Conservation (phyloP, 2,329 filamentous ascomycete genomes). For the Cordyceps cicadae region DNA sequence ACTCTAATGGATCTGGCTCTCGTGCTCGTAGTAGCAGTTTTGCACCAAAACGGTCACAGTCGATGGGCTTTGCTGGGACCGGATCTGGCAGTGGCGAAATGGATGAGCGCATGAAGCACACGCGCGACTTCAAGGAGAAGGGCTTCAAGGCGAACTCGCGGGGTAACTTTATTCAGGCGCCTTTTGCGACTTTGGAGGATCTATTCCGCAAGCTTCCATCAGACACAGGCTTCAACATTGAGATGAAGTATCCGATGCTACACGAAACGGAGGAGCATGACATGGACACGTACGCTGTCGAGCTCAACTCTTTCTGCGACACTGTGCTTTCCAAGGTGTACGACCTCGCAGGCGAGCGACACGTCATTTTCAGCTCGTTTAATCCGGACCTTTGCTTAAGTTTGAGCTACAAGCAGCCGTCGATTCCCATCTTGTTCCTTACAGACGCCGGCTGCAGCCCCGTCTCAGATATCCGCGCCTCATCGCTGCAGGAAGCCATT, state of each 20-base stretch:
- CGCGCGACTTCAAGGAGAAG: constrained; percentile 85
- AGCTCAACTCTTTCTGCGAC: constrained; percentile 94
- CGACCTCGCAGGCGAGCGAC: constrained; percentile 69
- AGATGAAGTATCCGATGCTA: constrained; percentile 99
- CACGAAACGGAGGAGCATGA: constrained; percentile 91
- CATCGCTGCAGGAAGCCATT: constrained; percentile 88
- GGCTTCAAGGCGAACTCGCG: constrained; percentile 94
- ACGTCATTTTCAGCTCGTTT: constrained; percentile 95
- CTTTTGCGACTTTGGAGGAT: constrained; percentile 90
- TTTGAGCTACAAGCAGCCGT: constrained; percentile 93
- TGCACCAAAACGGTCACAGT: constrained; percentile 43
- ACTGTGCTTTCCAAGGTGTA: constrained; percentile 87
- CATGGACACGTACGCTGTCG: constrained; percentile 93
- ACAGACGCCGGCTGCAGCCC: constrained; percentile 76
- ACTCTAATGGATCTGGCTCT: neutral
- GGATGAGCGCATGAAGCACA: constrained; percentile 92
- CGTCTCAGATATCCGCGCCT: constrained; percentile 83
- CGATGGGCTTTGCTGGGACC: constrained; percentile 42
- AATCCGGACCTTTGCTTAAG: constrained; percentile 95
- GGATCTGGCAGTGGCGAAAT: constrained; percentile 29
- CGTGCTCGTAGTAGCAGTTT: constrained; percentile 31
- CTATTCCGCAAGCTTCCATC: constrained; percentile 79
- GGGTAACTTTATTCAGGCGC: constrained; percentile 89
- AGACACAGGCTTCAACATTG: constrained; percentile 90
- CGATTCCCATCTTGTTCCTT: constrained; percentile 89